Conservation (phyloP, 345 rosid genomes). For the Fremontodendron californicum region DNA sequence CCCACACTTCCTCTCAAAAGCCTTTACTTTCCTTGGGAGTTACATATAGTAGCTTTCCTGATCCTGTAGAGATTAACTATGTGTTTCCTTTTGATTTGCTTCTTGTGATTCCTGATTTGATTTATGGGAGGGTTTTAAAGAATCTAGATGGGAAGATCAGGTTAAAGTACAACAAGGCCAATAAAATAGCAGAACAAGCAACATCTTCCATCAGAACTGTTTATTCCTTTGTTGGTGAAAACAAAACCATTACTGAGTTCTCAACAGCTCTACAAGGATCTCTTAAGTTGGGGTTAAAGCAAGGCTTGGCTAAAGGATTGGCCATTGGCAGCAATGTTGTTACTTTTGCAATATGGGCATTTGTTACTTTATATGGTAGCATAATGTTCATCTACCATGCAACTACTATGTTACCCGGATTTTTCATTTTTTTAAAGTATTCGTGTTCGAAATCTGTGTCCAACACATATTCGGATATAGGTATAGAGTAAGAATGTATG, state of each 20-base stretch:
- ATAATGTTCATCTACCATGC: constrained; percentile 72
- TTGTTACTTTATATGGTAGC: constrained; percentile 59
- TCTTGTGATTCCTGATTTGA: constrained; percentile 62
- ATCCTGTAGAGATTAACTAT: constrained; percentile 61
- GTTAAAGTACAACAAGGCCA: constrained; percentile 63
- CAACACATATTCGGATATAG: too few species aligned
- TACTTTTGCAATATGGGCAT: constrained; percentile 56
- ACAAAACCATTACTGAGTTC: constrained; percentile 44
- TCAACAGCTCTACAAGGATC: constrained; percentile 51
- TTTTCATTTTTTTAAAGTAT: too few species aligned
- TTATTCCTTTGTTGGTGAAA: constrained; percentile 63
- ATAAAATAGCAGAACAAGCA: constrained; percentile 60
- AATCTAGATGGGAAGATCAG: constrained; percentile 51
- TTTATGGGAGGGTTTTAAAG: constrained; percentile 64
- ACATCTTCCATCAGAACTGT: constrained; percentile 71
- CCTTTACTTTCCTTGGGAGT: constrained; percentile 46
- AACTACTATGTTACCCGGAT: too few species aligned
- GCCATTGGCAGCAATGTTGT: constrained; percentile 60
- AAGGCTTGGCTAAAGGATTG: constrained; percentile 60
- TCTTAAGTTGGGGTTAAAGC: constrained; percentile 48
- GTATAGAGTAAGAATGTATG: too few species aligned
- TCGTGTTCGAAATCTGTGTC: too few species aligned
- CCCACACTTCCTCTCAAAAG: constrained; percentile 61
- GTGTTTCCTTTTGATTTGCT: constrained; percentile 55
- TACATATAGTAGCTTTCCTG: constrained; percentile 51